Conservation (phyloP, 371 early-diverging fungal species). For the Rhizopus microsporus region DNA sequence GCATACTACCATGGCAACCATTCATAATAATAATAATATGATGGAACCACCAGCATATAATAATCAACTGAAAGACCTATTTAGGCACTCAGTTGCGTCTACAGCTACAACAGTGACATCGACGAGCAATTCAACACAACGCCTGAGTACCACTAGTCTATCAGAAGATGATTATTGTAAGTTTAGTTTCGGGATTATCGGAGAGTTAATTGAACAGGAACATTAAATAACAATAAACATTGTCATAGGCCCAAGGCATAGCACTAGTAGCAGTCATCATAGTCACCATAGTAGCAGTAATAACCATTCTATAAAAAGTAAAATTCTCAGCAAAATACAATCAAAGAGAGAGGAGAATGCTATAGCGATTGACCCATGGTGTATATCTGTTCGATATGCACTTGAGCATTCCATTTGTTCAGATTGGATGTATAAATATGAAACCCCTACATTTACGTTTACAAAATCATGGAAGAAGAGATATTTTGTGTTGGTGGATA, state of each 20-base stretch:
- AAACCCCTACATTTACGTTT: slow-evolving; percentile 37
- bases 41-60: no score
- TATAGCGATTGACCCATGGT: slow-evolving; percentile 35
- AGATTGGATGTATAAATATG: slow-evolving; percentile 40
- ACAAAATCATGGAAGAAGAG: slow-evolving; percentile 46
- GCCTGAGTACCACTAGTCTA: neutral
- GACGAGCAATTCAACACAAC: neutral
- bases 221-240: slow-evolving; percentile 13
- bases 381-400: slow-evolving; percentile 35
- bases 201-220: neutral
- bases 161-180: slow-evolving; percentile 6
- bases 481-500: slow-evolving; percentile 32
- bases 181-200: neutral
- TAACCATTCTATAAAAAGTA: slow-evolving; percentile 36
- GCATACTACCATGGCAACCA: no score
- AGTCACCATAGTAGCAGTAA: slow-evolving; percentile 37
- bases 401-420: slow-evolving; percentile 28
- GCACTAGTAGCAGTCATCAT: slow-evolving; percentile 3
- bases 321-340: slow-evolving; percentile 36
- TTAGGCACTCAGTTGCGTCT: slow-evolving; percentile 1
- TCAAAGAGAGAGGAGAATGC: slow-evolving; percentile 22
- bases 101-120: slow-evolving; percentile 1
- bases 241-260: neutral
- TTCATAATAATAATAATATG: no score
- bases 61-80: neutral